Percentiles rank a stretch among this genome's conserved stretches.
Evolutionary conservation across 192 early-diverging fungal genomes (phyloP).

Genomic region (Linnemannia exigua): DNA sequence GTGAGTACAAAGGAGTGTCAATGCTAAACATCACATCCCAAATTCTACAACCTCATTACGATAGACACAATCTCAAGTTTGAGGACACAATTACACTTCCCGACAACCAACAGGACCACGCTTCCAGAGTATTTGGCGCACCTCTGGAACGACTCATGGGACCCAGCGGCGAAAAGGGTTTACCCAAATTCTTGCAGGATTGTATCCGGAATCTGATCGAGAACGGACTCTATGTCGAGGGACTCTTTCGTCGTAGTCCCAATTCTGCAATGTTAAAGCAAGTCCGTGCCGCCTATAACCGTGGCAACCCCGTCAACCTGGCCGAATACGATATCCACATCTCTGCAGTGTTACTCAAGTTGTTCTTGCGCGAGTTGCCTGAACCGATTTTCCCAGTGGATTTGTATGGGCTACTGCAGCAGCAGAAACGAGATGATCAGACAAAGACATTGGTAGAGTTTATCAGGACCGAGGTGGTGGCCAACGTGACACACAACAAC

Average conservation of each 20-base stretch:
- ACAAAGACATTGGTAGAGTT: slow-evolving; percentile 54
- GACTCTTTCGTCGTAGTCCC: slow-evolving; percentile 91
- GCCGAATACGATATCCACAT: slow-evolving; percentile 82
- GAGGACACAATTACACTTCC: slow-evolving; percentile 62
- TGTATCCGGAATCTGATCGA: slow-evolving; percentile 75
- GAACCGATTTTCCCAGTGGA: slow-evolving; percentile 76
- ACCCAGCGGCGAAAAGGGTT: slow-evolving; percentile 74
- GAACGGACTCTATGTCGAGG: slow-evolving; percentile 81
- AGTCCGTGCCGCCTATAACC: slow-evolving; percentile 72
- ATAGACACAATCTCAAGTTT: slow-evolving; percentile 60
- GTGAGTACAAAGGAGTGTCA: neutral
- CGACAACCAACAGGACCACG: slow-evolving; percentile 42
- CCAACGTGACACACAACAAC: slow-evolving; percentile 63
- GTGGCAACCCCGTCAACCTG: slow-evolving; percentile 70
- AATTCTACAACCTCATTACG: neutral
- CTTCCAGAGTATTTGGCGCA: slow-evolving; percentile 78
- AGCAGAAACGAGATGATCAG: slow-evolving; percentile 29
- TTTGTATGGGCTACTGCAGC: slow-evolving; percentile 70
- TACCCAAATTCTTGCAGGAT: slow-evolving; percentile 83
- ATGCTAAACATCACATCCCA: neutral
- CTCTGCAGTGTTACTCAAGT: slow-evolving; percentile 85
- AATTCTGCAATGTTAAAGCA: slow-evolving; percentile 74
- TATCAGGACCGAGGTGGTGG: slow-evolving; percentile 46
- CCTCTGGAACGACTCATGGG: slow-evolving; percentile 84
- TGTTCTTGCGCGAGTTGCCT: slow-evolving; percentile 88